Evolutionary conservation across 192 early-diverging fungal genomes (phyloP).

Genomic region (Dissophora globulifera): DNA sequence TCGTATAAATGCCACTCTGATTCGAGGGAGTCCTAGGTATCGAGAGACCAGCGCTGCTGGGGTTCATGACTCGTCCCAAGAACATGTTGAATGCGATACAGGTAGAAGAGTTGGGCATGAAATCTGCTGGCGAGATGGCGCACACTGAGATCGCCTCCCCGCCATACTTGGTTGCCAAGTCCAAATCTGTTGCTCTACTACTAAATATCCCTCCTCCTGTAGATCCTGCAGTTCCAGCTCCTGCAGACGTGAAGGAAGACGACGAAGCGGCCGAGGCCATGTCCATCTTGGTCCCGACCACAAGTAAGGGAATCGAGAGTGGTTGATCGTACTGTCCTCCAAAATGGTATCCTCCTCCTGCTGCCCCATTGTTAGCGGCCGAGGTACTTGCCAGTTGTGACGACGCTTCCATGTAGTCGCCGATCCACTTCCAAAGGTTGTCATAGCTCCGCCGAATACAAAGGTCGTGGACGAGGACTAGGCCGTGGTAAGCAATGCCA

Average conservation of each 20-base stretch:
- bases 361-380: too few relatives aligned
- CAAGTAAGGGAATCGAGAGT: slow-evolving; percentile 29
- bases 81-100: slow-evolving; percentile 48
- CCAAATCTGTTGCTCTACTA: background rate
- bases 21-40: background rate
- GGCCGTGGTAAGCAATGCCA: slow-evolving; percentile 53
- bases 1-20: background rate
- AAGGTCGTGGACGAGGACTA: slow-evolving; percentile 65
- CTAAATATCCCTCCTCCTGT: too few relatives aligned
- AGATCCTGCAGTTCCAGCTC: too few relatives aligned
- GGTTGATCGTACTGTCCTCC: background rate
- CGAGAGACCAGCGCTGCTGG: background rate
- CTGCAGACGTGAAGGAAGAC: too few relatives aligned
- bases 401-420: slow-evolving; percentile 30
- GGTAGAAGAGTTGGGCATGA: slow-evolving; percentile 38
- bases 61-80: slow-evolving; percentile 29
- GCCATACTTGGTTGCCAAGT: slow-evolving; percentile 28
- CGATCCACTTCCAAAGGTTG: slow-evolving; percentile 67
- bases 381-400: background rate
- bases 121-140: slow-evolving; percentile 30
- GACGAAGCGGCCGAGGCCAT: too few relatives aligned
- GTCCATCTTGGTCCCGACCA: slow-evolving; percentile 41
- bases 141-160: slow-evolving; percentile 41
- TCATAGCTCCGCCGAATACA: slow-evolving; percentile 62
- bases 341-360: slow-evolving; percentile 2